phyloP scores from a whole-genome alignment of 441 rosid species.

The Geranium incanum region DNA sequence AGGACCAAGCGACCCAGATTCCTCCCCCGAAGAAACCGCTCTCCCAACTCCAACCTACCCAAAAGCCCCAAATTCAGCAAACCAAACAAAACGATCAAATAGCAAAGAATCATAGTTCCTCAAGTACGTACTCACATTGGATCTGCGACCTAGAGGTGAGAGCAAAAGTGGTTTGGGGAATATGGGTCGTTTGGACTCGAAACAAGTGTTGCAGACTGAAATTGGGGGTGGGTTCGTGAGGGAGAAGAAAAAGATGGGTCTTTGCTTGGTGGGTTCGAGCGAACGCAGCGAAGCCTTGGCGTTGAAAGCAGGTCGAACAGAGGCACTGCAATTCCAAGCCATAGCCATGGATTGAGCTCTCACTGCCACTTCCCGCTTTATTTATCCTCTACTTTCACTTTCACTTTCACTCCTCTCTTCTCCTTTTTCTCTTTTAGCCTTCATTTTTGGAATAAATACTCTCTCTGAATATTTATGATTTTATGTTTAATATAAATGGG shows the following conservation, averaged over 20 bases:
- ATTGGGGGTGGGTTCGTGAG: constrained; percentile 23
- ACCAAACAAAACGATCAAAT: constrained; percentile 5
- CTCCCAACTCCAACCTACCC: constrained; percentile 43
- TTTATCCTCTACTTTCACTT: not conserved
- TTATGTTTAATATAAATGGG: too few species aligned
- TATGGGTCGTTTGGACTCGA: constrained; percentile 14
- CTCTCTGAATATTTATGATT: too few species aligned
- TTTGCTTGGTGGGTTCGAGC: constrained; percentile 23
- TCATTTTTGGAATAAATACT: too few species aligned
- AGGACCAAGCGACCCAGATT: constrained; percentile 35
- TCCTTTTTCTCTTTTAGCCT: not conserved
- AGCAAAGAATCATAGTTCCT: not conserved
- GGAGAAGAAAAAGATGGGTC: constrained; percentile 15
- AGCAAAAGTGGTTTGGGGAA: constrained; percentile 21
- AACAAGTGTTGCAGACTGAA: constrained; percentile 15
- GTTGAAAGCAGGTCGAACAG: constrained; percentile 29
- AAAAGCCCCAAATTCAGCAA: constrained; percentile 11
- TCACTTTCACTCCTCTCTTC: not conserved
- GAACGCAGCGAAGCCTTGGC: constrained; percentile 24
- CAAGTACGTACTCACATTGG: constrained; percentile 27
- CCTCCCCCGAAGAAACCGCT: constrained; percentile 47
- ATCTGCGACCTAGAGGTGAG: constrained; percentile 24
- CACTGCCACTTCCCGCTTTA: constrained; percentile 12
- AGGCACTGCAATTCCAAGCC: constrained; percentile 27
- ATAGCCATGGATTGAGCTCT: not conserved